Evolutionary conservation across 2,329 filamentous ascomycete genomes (phyloP).

Genomic region (Aspergillus pseudoterreus): DNA sequence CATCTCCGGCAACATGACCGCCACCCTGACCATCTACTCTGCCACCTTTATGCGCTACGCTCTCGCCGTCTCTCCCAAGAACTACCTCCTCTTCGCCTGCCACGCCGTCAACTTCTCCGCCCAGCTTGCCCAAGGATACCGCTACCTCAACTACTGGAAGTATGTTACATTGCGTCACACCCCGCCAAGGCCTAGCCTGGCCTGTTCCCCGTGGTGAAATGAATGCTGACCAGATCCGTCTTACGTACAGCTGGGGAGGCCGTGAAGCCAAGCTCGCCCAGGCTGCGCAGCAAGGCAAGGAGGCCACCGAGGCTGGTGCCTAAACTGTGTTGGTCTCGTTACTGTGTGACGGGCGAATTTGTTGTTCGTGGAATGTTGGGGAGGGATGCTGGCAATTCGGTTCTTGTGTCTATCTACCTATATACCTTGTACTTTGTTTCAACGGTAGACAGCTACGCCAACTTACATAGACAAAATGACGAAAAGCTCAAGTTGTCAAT

Average conservation of each 20-base stretch:
- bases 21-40: slow-evolving; percentile 58
- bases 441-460: not conserved
- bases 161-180: slow-evolving; percentile 23
- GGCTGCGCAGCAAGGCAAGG: slow-evolving; percentile 26
- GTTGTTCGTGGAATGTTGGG: no score
- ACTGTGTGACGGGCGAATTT: no score
- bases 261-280: slow-evolving; percentile 38
- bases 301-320: slow-evolving; percentile 26
- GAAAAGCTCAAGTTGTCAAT: not conserved
- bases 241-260: slow-evolving; percentile 36
- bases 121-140: slow-evolving; percentile 59
- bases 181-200: no score
- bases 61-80: slow-evolving; percentile 59
- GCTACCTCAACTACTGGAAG: slow-evolving; percentile 60
- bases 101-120: slow-evolving; percentile 63
- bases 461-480: not conserved
- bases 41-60: slow-evolving; percentile 66
- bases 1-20: slow-evolving; percentile 64
- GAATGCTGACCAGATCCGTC: slow-evolving; percentile 9
- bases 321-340: slow-evolving; percentile 10
- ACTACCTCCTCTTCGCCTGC: slow-evolving; percentile 67
- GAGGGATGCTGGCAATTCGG: no score
- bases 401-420: not conserved
- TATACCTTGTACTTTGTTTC: not conserved
- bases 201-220: no score